Evolutionary conservation across 2,329 filamentous ascomycete genomes (phyloP).

Genomic region (Sarocladiaceae sp.): DNA sequence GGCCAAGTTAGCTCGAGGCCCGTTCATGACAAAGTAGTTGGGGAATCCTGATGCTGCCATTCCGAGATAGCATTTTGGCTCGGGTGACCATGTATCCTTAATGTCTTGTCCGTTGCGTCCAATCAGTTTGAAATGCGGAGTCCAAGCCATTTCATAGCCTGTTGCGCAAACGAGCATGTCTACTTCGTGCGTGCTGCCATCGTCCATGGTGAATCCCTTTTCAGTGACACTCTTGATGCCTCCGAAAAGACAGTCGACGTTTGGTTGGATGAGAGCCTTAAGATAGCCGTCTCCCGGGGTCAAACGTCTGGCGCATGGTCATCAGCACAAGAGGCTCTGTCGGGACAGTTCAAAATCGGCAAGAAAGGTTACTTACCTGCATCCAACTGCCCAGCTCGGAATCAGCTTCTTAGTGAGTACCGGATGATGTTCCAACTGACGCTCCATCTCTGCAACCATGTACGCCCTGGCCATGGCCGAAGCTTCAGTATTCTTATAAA

Average conservation of each 20-base stretch:
- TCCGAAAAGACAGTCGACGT: conserved; percentile 22
- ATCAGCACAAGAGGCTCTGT: not conserved
- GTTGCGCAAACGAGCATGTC: too few species aligned
- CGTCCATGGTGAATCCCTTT: not conserved
- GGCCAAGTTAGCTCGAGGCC: conserved; percentile 26
- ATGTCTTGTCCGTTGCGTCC: not conserved
- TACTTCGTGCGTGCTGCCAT: too few species aligned
- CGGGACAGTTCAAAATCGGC: too few species aligned
- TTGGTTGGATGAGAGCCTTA: conserved; percentile 15
- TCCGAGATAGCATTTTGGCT: conserved; percentile 15
- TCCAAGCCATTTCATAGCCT: too few species aligned
- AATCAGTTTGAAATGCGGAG: too few species aligned
- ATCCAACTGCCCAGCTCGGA: not conserved
- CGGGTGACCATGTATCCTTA: conserved; percentile 17
- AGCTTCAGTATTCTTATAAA: not conserved
- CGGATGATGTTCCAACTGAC: conserved; percentile 7
- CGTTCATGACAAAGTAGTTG: conserved; percentile 40
- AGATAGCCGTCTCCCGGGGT: not conserved
- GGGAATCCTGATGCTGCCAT: conserved; percentile 22
- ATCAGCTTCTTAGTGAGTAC: not conserved
- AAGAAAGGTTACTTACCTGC: too few species aligned
- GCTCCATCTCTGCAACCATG: not conserved
- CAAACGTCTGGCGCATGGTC: not conserved
- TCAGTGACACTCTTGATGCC: conserved; percentile 24
- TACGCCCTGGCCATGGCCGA: not conserved